Evolutionary conservation across 768 basidiomycete genomes (phyloP).

Genomic region (Termitomyces sp.): DNA sequence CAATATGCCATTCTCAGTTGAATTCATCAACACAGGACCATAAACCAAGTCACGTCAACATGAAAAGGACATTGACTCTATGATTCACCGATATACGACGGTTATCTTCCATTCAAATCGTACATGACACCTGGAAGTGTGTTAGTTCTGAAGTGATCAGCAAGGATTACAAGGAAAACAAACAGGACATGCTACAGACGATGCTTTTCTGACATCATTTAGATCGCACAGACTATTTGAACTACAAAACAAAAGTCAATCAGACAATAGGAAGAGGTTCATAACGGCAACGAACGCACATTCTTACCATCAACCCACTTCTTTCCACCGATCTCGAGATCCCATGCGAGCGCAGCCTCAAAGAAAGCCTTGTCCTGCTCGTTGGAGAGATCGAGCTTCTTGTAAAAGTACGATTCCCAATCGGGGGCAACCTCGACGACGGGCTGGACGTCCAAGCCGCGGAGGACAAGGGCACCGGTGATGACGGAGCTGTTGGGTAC

Average conservation of each 20-base stretch:
- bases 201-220: not conserved
- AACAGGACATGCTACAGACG: not conserved
- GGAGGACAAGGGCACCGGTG: slow-evolving; percentile 76
- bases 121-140: not conserved
- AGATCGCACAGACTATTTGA: not conserved
- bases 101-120: not conserved
- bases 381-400: slow-evolving; percentile 71
- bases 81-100: not conserved
- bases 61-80: not conserved
- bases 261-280: not conserved
- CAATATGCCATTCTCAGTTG: not conserved
- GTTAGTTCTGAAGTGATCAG: no score
- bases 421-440: slow-evolving; percentile 84
- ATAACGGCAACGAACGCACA: slow-evolving; percentile 39
- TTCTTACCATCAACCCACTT: slow-evolving; percentile 77
- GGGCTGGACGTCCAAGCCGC: slow-evolving; percentile 71
- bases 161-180: not conserved
- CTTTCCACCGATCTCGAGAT: slow-evolving; percentile 79
- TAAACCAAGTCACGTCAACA: not conserved
- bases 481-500: slow-evolving; percentile 74
- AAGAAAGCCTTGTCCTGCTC: slow-evolving; percentile 84
- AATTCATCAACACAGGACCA: not conserved
- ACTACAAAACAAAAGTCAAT: not conserved
- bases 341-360: slow-evolving; percentile 92
- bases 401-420: slow-evolving; percentile 86